Conservation (phyloP, 257 asterid genomes). For the Agastache rugosa region DNA sequence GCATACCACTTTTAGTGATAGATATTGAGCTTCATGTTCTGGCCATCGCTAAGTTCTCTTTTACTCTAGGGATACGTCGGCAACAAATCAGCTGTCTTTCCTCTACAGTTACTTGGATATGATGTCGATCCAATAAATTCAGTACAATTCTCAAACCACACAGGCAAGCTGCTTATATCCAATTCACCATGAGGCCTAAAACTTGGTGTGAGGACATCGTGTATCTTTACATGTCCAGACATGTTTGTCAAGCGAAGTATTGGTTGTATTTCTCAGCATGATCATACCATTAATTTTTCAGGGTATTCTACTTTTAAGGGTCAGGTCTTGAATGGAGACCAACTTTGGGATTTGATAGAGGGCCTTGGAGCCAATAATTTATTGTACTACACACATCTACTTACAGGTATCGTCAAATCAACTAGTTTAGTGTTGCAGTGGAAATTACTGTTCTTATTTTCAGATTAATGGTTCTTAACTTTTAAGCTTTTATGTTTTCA, state of each 20-base stretch:
- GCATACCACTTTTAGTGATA: conserved; percentile 13
- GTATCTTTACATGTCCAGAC: conserved; percentile 41
- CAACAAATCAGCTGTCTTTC: conserved; percentile 97
- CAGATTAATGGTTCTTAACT: conserved; percentile 19
- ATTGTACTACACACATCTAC: conserved; percentile 88
- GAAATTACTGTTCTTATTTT: conserved; percentile 13
- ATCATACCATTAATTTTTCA: conserved; percentile 48
- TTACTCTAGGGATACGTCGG: conserved; percentile 89
- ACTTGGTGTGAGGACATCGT: conserved; percentile 52
- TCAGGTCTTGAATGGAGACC: conserved; percentile 93
- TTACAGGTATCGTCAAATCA: conserved; percentile 68
- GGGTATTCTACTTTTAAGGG: conserved; percentile 98
- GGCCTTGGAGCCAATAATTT: conserved; percentile 93
- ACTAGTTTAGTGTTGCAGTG: conserved; percentile 5
- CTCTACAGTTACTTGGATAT: conserved; percentile 92
- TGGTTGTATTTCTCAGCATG: conserved; percentile 23
- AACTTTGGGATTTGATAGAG: conserved; percentile 91
- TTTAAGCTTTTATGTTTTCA: conserved; percentile 23
- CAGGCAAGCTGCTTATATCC: conserved; percentile 89
- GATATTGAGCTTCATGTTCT: conserved; percentile 27
- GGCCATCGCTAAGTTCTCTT: conserved; percentile 27
- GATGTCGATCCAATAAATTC: conserved; percentile 98
- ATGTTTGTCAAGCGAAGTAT: conserved; percentile 22
- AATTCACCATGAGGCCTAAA: conserved; percentile 49
- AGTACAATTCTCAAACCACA: conserved; percentile 98